phyloP scores from a whole-genome alignment of 2,329 filamentous ascomycete species.

The Apiospora marii region DNA sequence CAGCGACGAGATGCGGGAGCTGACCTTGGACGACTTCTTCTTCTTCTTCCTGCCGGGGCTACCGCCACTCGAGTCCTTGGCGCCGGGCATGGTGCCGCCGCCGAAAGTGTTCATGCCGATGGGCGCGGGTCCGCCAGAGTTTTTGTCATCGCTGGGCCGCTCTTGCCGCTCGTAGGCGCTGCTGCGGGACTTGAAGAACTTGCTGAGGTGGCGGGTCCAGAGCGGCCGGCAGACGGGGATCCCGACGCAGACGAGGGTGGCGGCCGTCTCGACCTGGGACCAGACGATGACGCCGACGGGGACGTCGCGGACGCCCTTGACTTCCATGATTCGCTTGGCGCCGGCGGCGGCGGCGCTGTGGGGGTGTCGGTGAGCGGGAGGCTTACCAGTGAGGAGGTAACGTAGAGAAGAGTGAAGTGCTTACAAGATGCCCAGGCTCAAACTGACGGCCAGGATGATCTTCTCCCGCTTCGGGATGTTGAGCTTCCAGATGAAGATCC shows the following conservation, averaged over 20 bases:
- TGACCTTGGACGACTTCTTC: conserved; percentile 2
- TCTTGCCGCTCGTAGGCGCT: conserved; percentile 3
- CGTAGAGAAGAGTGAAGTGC: neutral
- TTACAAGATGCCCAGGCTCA: conserved; percentile 34
- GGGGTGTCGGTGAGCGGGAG: neutral
- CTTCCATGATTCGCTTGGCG: conserved; percentile 28
- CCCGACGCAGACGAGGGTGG: conserved; percentile 34
- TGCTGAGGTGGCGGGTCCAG: conserved; percentile 27
- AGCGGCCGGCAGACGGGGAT: conserved; percentile 34
- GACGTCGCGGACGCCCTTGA: conserved; percentile 30
- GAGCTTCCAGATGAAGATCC: conserved; percentile 29
- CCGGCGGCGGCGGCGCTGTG: conserved; percentile 24
- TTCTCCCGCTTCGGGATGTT: conserved; percentile 28
- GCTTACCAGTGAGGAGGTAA: neutral
- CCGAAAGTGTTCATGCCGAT: conserved; percentile 26
- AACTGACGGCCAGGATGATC: conserved; percentile 27
- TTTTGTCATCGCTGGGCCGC: neutral
- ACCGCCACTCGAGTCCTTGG: neutral
- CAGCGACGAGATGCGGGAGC: conserved; percentile 1
- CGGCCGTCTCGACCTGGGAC: conserved; percentile 32
- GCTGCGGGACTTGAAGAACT: conserved; percentile 19
- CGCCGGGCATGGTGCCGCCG: conserved; percentile 24
- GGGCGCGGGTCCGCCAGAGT: neutral
- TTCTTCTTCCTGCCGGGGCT: neutral
- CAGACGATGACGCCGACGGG: conserved; percentile 33